These are phyloP conservation scores for Catunica adiposa DNA, from an alignment of 2,329 filamentous ascomycete genomes.

Conservation along the genomic window DNA sequence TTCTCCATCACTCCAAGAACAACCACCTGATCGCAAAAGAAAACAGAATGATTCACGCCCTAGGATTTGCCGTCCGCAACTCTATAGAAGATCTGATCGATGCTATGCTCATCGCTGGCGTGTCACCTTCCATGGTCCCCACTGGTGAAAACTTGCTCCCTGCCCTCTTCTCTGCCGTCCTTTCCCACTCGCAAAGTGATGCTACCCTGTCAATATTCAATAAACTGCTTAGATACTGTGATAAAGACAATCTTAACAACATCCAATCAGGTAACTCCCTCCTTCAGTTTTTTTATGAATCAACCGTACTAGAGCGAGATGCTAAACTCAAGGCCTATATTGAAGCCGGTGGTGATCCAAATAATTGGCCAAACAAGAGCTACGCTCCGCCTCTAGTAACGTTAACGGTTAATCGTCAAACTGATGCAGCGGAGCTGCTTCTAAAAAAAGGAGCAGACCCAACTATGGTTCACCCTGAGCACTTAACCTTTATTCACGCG, in stretches of 20 bases:
- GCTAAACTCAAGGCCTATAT: slow-evolving; percentile 2
- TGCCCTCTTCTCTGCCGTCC: background rate
- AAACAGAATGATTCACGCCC: background rate
- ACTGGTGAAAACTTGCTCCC: background rate
- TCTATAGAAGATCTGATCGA: background rate
- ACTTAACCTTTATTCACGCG: slow-evolving; percentile 11
- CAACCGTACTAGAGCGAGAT: background rate
- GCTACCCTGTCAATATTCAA: background rate
- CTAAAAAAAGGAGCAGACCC: slow-evolving; percentile 13
- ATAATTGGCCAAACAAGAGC: background rate
- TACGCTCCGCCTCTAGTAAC: slow-evolving; percentile 14
- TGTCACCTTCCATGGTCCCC: background rate
- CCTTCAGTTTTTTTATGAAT: slow-evolving; percentile 8
- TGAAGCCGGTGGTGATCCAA: slow-evolving; percentile 2
- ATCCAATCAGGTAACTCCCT: background rate
- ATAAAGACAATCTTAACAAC: background rate
- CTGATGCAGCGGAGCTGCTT: slow-evolving; percentile 11
- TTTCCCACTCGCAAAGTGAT: background rate
- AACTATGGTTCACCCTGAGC: slow-evolving; percentile 7
- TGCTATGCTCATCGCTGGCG: background rate
- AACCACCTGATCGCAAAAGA: background rate
- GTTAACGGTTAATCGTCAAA: slow-evolving; percentile 12
- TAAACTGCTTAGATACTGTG: background rate
- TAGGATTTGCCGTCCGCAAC: slow-evolving; percentile 1
- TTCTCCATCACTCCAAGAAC: background rate